A percentile compares a stretch with the other conserved stretches of the same genome.
phyloP scores from a whole-genome alignment of 2,329 filamentous ascomycete species.

The Pseudogymnoascus sp. region DNA sequence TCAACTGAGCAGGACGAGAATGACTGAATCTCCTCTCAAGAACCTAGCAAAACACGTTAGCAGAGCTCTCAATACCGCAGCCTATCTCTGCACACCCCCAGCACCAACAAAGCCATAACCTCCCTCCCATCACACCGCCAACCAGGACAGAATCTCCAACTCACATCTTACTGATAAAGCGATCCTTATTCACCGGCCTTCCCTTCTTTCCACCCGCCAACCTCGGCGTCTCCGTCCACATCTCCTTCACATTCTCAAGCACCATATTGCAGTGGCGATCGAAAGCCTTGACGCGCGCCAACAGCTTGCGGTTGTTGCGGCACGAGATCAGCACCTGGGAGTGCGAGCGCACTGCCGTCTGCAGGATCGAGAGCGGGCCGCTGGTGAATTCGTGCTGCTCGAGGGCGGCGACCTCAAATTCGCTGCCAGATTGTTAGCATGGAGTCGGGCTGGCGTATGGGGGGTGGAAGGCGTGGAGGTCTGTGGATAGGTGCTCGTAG shows the following conservation, averaged over 20 bases:
- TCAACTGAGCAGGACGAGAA: constrained; percentile 33
- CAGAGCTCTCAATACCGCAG: not conserved
- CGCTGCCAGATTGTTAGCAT: constrained; percentile 45
- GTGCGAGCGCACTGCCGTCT: constrained; percentile 91
- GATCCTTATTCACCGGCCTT: constrained; percentile 89
- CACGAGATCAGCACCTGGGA: constrained; percentile 95
- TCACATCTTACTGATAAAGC: constrained; percentile 96
- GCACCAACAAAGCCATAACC: not conserved
- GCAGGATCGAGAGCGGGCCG: constrained; percentile 84
- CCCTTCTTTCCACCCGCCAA: constrained; percentile 83
- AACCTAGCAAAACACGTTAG: constrained; percentile 25
- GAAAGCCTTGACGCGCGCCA: constrained; percentile 96
- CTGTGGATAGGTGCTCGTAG: not conserved
- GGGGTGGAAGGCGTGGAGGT: constrained; percentile 20
- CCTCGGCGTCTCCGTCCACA: constrained; percentile 95
- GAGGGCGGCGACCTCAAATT: constrained; percentile 80
- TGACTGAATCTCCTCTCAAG: constrained; percentile 34
- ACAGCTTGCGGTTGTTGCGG: constrained; percentile 96
- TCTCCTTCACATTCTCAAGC: constrained; percentile 94
- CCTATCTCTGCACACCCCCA: constrained; percentile 12
- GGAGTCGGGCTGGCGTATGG: not conserved
- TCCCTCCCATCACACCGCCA: constrained; percentile 13
- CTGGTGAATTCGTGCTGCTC: constrained; percentile 76
- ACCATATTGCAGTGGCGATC: constrained; percentile 99
- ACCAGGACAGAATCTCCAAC: constrained; percentile 27